Evolutionary conservation across 2,329 filamentous ascomycete genomes (phyloP), one percentile per base, ranked within the genome.

Genomic region (Tympanopsis confertula): DNA sequence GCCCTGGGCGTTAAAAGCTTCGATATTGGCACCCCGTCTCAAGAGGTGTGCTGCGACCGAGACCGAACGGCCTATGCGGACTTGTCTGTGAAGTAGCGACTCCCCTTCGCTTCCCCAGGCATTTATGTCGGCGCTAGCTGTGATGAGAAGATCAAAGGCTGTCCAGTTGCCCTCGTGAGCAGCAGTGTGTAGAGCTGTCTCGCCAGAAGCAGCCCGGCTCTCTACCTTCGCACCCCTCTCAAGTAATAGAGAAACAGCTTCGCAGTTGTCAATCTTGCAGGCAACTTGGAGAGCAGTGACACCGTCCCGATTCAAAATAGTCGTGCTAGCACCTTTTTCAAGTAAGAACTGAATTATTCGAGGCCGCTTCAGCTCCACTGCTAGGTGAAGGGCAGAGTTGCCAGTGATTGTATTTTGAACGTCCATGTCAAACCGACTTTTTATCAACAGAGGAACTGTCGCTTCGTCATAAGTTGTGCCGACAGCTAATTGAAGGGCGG

Each of bases 91-190:
- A 5, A 56, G 45, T n/a, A 55, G 28, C 0, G 52, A 40, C 3
- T 55, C 48, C 0, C 53, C 53, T 14, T 51, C 24, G 1, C 41
- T 48, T 20, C 47, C 46, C 52, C 51, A 55, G 1, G 46, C 47
- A 35, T 56, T 54, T 39, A 56, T 47, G 20, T 56, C 47, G 1
- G 52, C 54, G 1, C 53, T 51, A 1, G 45, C 49, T 12, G 47
- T 52, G 1, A 55, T 3, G 0, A 56, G 35, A 5, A 56, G 38
- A 13, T 55, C 53, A 38, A 56, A 53, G 2, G 48, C 50, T 13
- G 49, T 38, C 53, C 52, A 55, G 35, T 56, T 38, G 1, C 42
- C 40, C 19, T 42, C 36, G 7, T 36, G 20, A 1, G 51, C 52
- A 18, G 54, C 49, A 1, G 47, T 13, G 3, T 56, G 54, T 13